Conservation (phyloP, 805 yeast genomes). For the Ogataea polymorpha region DNA sequence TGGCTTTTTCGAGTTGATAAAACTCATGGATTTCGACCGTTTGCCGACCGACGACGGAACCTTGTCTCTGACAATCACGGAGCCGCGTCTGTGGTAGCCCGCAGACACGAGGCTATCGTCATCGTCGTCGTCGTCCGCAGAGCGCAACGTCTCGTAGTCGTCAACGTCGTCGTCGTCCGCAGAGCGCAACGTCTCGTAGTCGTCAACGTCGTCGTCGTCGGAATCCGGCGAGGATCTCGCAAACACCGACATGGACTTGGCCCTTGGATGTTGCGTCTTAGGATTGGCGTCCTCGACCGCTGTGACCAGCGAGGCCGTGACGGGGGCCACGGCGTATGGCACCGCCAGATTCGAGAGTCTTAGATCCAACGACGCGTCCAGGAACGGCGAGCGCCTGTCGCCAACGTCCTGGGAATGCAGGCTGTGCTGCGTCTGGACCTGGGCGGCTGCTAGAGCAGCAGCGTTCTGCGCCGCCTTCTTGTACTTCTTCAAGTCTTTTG, state of each 20-base stretch:
- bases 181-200: slow-evolving; percentile 30
- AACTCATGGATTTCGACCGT: slow-evolving; percentile 66
- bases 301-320: slow-evolving; percentile 51
- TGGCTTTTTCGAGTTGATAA: slow-evolving; percentile 49
- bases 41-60: slow-evolving; percentile 42
- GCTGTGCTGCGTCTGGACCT: slow-evolving; percentile 14
- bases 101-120: slow-evolving; percentile 20
- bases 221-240: slow-evolving; percentile 1
- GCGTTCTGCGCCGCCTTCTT: slow-evolving; percentile 16
- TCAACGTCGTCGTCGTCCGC: slow-evolving; percentile 40
- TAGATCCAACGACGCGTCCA: slow-evolving; percentile 32
- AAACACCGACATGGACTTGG: slow-evolving; percentile 5
- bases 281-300: slow-evolving; percentile 5
- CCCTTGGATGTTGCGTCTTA: slow-evolving; percentile 1
- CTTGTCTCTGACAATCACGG: slow-evolving; percentile 36
- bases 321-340: slow-evolving; percentile 76
- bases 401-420: slow-evolving; percentile 13
- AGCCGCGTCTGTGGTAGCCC: slow-evolving; percentile 31
- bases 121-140: slow-evolving; percentile 38
- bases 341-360: slow-evolving; percentile 43
- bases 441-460: slow-evolving; percentile 16
- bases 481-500: slow-evolving; percentile 17
- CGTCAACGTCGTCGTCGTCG: slow-evolving; percentile 43
- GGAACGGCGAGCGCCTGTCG: slow-evolving; percentile 27
- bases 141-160: slow-evolving; percentile 31